Percentiles rank a stretch among this genome's conserved stretches.
Evolutionary conservation across 1,284 basidiomycete species (phyloP).

Genomic region (Puccinia triticina): DNA sequence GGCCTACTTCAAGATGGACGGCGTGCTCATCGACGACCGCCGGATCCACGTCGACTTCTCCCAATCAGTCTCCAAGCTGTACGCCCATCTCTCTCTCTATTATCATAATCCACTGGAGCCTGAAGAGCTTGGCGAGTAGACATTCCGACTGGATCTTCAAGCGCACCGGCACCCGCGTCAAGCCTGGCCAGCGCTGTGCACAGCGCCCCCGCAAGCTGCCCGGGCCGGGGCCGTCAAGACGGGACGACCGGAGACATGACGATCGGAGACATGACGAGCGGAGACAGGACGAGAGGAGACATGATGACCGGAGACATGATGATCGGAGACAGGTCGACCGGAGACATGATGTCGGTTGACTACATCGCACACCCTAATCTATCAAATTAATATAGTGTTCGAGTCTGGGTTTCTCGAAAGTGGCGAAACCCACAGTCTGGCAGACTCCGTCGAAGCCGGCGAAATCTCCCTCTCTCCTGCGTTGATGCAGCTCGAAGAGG

Average conservation of each 20-base stretch:
- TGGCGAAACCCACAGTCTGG: slow-evolving; percentile 40
- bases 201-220: not conserved
- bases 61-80: slow-evolving; percentile 72
- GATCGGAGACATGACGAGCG: not conserved
- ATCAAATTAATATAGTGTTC: slow-evolving; percentile 46
- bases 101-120: no score
- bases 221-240: not conserved
- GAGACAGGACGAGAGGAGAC: not conserved
- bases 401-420: slow-evolving; percentile 47
- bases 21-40: slow-evolving; percentile 94
- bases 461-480: slow-evolving; percentile 40
- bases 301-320: not conserved
- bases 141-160: slow-evolving; percentile 50
- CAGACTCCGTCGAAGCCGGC: slow-evolving; percentile 32
- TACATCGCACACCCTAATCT: no score
- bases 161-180: slow-evolving; percentile 22
- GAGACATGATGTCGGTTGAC: no score
- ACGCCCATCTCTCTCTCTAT: slow-evolving; percentile 54
- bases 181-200: not conserved
- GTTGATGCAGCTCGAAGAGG: slow-evolving; percentile 17
- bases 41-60: slow-evolving; percentile 96
- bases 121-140: not conserved
- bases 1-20: slow-evolving; percentile 99
- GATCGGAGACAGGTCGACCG: not conserved
- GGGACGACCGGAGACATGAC: not conserved